A percentile compares a stretch with the other conserved stretches of the same genome.
These are phyloP conservation scores for Mycena capillaripes DNA, from an alignment of 768 basidiomycete species.

Conservation along the genomic window DNA sequence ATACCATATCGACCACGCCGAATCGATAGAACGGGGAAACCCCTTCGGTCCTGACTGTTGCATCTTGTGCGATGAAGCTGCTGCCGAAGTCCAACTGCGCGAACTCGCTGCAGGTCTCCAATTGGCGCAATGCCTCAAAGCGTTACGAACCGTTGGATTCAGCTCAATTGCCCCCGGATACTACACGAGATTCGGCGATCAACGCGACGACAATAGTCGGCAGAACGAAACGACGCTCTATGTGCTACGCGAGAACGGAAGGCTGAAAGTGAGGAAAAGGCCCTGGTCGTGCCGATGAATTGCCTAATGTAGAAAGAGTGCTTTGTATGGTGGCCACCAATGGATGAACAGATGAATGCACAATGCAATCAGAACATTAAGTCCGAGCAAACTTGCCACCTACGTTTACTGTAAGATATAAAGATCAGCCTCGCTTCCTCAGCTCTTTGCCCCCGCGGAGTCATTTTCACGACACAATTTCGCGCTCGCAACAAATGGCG, in stretches of 20 bases:
- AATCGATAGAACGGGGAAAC: conserved; percentile 38
- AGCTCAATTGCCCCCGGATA: conserved; percentile 55
- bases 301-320: conserved; percentile 26
- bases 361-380: conserved; percentile 14
- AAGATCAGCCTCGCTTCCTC: neutral
- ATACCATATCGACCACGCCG: conserved; percentile 59
- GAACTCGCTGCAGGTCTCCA: conserved; percentile 64
- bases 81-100: conserved; percentile 50
- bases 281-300: conserved; percentile 51
- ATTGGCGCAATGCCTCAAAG: conserved; percentile 60
- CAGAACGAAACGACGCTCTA: conserved; percentile 54
- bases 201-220: neutral
- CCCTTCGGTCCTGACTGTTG: conserved; percentile 54
- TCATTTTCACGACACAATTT: conserved; percentile 5
- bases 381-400: conserved; percentile 4
- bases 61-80: conserved; percentile 45
- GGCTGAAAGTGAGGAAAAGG: conserved; percentile 57
- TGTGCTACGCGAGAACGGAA: conserved; percentile 55
- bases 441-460: conserved; percentile 27
- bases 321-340: conserved; percentile 17
- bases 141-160: conserved; percentile 64
- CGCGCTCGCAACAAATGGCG: conserved; percentile 13
- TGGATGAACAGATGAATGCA: neutral
- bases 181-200: conserved; percentile 34
- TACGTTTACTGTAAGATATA: conserved; percentile 12